phyloP scores from a whole-genome alignment of 208 protist species.

The Wallacemonas sp. region DNA sequence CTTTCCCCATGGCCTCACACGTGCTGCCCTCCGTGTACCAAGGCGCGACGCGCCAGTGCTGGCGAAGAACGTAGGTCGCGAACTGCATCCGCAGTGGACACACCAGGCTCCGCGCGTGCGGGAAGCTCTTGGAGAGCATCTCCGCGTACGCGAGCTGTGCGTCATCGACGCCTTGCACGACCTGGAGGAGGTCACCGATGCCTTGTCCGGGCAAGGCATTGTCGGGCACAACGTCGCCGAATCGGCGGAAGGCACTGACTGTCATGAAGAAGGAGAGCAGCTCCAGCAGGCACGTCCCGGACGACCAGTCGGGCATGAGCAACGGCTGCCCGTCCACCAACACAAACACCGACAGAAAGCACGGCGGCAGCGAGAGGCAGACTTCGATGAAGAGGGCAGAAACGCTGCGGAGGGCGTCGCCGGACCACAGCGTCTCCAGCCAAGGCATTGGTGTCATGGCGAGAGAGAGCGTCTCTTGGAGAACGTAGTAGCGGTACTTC shows the following conservation, averaged over 20 bases:
- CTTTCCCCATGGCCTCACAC: not conserved
- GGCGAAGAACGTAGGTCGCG: constrained; percentile 26
- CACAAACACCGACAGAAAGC: constrained; percentile 57
- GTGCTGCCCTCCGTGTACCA: not conserved
- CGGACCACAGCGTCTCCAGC: constrained; percentile 40
- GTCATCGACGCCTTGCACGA: constrained; percentile 18
- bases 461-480: constrained; percentile 64
- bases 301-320: constrained; percentile 24
- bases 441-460: constrained; percentile 56
- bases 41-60: constrained; percentile 20
- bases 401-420: constrained; percentile 28
- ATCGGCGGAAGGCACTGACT: constrained; percentile 33
- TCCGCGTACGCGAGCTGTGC: constrained; percentile 31
- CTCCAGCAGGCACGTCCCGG: constrained; percentile 35
- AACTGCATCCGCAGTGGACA: constrained; percentile 41
- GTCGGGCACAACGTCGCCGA: constrained; percentile 18
- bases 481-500: constrained; percentile 74
- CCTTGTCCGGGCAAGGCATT: not conserved
- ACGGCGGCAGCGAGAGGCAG: constrained; percentile 47
- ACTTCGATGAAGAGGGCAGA: constrained; percentile 61
- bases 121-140: constrained; percentile 47
- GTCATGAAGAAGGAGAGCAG: constrained; percentile 50
- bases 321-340: constrained; percentile 42
- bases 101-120: constrained; percentile 29
- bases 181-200: constrained; percentile 15